phyloP scores from a whole-genome alignment of 331 rosid species.

The Prunus yedoensis region DNA sequence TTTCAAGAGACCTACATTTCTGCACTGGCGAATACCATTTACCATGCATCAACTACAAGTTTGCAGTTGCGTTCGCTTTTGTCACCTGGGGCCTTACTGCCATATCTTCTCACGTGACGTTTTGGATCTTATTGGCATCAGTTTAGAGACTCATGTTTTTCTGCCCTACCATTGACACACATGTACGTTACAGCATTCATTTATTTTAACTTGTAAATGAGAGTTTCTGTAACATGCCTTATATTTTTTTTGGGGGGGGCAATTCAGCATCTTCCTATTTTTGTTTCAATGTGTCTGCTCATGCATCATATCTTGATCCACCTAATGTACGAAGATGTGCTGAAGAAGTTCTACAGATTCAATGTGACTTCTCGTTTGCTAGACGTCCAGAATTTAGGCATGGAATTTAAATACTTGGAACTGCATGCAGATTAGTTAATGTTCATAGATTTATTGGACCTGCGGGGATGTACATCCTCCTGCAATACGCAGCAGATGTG shows the following conservation, averaged over 20 bases:
- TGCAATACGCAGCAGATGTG: background rate
- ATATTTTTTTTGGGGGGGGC: background rate
- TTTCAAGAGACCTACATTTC: conserved; percentile 46
- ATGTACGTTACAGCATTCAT: conserved; percentile 18
- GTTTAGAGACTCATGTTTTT: conserved; percentile 42
- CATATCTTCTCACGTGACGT: conserved; percentile 83
- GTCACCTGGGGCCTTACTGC: conserved; percentile 79
- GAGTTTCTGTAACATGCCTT: conserved; percentile 23
- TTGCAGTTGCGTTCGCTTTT: conserved; percentile 76
- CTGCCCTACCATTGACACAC: conserved; percentile 20
- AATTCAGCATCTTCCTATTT: background rate
- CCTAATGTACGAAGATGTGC: background rate
- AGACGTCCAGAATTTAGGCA: background rate
- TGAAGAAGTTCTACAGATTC: background rate
- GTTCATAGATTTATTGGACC: background rate
- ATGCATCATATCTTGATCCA: background rate
- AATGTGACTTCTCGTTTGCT: background rate
- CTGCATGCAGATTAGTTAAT: background rate
- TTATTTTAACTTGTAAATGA: conserved; percentile 37
- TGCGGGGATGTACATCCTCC: background rate
- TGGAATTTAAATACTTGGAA: background rate
- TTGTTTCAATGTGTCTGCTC: conserved; percentile 1
- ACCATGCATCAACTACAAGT: conserved; percentile 62
- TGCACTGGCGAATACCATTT: conserved; percentile 35
- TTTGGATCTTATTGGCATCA: conserved; percentile 76